Evolutionary conservation across 352 stramenopile species (phyloP), one percentile per base, ranked within the genome.

Genomic region (Pythium rhizo-oryzae): DNA sequence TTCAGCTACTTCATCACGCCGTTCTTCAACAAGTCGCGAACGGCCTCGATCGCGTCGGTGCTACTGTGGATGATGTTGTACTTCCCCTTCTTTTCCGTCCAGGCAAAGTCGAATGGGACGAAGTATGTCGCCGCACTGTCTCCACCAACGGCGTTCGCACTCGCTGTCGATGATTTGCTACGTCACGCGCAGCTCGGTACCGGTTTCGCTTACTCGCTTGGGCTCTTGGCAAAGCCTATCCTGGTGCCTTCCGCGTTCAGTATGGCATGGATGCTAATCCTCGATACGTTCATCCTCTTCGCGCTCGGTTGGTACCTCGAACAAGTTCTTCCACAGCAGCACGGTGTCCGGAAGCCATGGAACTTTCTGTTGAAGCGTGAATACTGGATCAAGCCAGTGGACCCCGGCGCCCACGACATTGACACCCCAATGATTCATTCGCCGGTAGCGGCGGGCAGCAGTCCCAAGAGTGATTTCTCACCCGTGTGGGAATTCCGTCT

Each of bases 301-400:
- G 37, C 79, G 0, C 57, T 98, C 1, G 92, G 84, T 5, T 96
- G 82, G 79, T 98, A 99, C 71, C 69, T 98, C 2, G 93, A 98
- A 65, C 83, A 97, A 63, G 89, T 98, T 1, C 62, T 98, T 13
- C 96, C 96, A 2, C 88, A 91, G 56, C 81, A 98, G 66, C 99
- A 93, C 60, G 96, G 94, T 8, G 84, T 96, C 11, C 85, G 90
- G 55, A 92, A 91, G 0, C 54, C 35, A 4, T 98, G 91, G 84
- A 91, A 98, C 67, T 99, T 99, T 70, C 59, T 93, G 8, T 80
- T 97, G 28, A 67, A 75, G 58, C 72, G 65, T 23, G 65, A 52
- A 19, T 85, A 81, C 56, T 88, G 79, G 78, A 25, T 58, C 52
- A 60, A 60, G 33, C 21, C 37, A 13, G 33, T 24, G 2, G 54